phyloP scores from a whole-genome alignment of 2,329 filamentous ascomycete genomes.

The Fusarium sp. region DNA sequence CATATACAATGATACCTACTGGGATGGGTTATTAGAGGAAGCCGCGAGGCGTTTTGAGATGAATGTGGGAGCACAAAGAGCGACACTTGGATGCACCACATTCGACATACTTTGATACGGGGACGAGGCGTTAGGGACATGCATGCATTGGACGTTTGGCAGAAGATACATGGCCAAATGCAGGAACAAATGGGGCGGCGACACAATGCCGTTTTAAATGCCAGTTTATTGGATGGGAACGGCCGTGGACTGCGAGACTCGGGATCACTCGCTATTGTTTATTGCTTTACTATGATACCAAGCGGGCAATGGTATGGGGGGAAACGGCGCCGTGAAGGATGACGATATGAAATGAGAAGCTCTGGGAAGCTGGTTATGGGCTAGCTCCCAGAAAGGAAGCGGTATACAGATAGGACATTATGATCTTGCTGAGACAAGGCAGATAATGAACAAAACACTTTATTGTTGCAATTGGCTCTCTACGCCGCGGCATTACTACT shows the following conservation, averaged over 20 bases:
- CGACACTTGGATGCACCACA: conserved; percentile 46
- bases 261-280: conserved; percentile 37
- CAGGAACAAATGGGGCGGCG: conserved; percentile 40
- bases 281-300: conserved; percentile 39
- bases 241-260: conserved; percentile 33
- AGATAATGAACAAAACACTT: conserved; percentile 1
- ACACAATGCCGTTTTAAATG: conserved; percentile 21
- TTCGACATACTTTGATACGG: conserved; percentile 38
- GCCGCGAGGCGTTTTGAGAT: conserved; percentile 52
- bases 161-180: conserved; percentile 34
- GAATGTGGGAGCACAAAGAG: conserved; percentile 38
- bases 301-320: conserved; percentile 40
- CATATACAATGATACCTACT: conserved; percentile 48
- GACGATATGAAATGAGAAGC: conserved; percentile 35
- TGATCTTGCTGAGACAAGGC: conserved; percentile 16
- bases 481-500: neutral
- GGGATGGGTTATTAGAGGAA: conserved; percentile 50
- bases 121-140: conserved; percentile 32
- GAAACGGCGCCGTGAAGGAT: conserved; percentile 19
- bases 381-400: conserved; percentile 39
- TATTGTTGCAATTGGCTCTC: neutral
- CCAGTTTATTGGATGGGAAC: conserved; percentile 17
- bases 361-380: conserved; percentile 45
- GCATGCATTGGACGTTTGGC: conserved; percentile 35
- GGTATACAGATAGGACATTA: conserved; percentile 20